Evolutionary conservation across 1,139 yeast species (phyloP), one percentile per base, ranked within the genome.

Genomic region (Yamadazyma oceani): DNA sequence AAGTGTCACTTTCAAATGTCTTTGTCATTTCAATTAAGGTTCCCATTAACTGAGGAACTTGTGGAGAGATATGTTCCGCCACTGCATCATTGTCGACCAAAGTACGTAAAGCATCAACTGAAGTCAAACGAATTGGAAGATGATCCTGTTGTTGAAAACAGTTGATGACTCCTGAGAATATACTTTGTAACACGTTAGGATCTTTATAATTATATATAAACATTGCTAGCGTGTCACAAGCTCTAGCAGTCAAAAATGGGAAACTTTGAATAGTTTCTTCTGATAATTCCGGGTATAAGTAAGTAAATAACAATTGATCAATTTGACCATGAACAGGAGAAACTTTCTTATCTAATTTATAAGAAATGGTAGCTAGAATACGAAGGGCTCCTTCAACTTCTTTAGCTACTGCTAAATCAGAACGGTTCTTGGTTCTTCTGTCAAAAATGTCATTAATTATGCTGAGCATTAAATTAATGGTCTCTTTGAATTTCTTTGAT

Each of bases 171-270:
- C 68, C 75, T 39, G 68, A 67, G 55, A 70, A 75, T 17, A 75
- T 62, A 16, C 63, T 64, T 41, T 70, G 69, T 44, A 75, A 62
- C 3, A 73, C 62, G 31, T 61, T 54, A 36, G 57, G 55, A 44
- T 74, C 77, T 21, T 57, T 49, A 45, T 69, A 75, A 27, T 60
- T 58, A 35, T 58, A 56, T 46, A 66, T 63, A 40, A 73, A 70
- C 59, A 73, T 62, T 4, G 80, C 75, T 38, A 76, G 54, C 9
- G 79, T 73, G 47, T 75, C 81, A 54, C 80, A 75, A 14, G 81
- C 79, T 50, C 81, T 63, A 2, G 80, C 78, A 27, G 77, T 70
- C 40, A 77, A 62, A 73, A 75, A 77, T 16, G 76, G 75, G 22
- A 62, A 55, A 19, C 53, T 54, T 9, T 55, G 37, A 15, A 57